Conservation (phyloP, 306 rosid genomes). For the Luffa acutangula region DNA sequence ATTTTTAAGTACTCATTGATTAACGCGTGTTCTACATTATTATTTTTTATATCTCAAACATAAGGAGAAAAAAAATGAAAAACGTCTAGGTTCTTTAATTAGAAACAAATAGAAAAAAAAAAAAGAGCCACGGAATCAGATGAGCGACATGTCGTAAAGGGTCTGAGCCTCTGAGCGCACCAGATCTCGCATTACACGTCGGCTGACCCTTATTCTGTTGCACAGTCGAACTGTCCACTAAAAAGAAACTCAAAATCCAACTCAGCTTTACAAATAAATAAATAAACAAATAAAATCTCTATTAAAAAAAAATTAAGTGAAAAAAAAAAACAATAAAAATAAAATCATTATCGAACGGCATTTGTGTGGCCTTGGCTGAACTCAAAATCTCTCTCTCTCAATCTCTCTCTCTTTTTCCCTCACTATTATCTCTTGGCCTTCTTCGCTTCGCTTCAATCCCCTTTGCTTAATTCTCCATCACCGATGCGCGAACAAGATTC, state of each 20-base stretch:
- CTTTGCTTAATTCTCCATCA: constrained; percentile 22
- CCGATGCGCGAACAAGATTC: constrained; percentile 11
- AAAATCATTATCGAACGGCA: constrained; percentile 33
- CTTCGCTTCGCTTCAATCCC: constrained; percentile 25
- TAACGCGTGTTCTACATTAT: no score
- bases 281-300: neutral
- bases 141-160: neutral
- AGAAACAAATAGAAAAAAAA: no score
- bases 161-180: neutral
- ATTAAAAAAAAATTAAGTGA: constrained; percentile 7
- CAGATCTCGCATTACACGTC: neutral
- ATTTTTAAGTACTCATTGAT: no score
- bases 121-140: neutral
- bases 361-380: constrained; percentile 83
- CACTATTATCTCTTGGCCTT: constrained; percentile 37
- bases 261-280: neutral
- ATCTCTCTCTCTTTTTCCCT: constrained; percentile 16
- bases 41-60: no score
- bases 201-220: neutral
- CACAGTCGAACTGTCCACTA: neutral
- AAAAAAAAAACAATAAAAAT: neutral
- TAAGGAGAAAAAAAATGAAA: no score
- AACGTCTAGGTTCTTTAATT: neutral
- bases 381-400: constrained; percentile 16
- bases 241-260: constrained; percentile 3